Base-by-base conservation (phyloP, 192 early-diverging fungal genomes). In the Podila verticillata region DNA sequence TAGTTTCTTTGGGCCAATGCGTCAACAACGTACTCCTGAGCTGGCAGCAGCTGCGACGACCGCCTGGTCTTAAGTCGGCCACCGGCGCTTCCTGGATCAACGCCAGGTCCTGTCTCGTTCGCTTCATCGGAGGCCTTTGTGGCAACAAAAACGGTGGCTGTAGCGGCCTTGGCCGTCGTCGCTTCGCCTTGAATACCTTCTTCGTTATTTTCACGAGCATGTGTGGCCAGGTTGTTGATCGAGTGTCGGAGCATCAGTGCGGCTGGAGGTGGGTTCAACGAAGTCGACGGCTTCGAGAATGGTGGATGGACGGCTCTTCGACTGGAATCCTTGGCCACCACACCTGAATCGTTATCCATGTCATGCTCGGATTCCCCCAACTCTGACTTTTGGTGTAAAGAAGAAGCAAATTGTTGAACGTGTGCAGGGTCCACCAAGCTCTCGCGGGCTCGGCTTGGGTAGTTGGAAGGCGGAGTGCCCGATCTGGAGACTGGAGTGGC, bases 381-480 rank as follows among this genome's bases (percentile, higher is more conserved):
- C 51, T 54, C 51, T 54, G 20, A n/a, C 22, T 54, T 54, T 54
- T 54, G 51, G 20, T 54, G n/a, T 8, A 54, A 54, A 54, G 51
- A 24, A 54, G 51, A 6, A 4, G 22, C 51, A 54, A 54, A 54
- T n/a, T n/a, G 24, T 26, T 30, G 29, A 24, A 54, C 20, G 10
- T 54, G 51, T 7, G 51, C 51, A 54, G 75, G 75, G 47, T 79
- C 75, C 6, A 79, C 65, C 36, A 79, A 60, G 29, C 75, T 79
- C 51, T 79, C 75, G 9, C 75, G 75, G 5, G 60, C 58, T 28
- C 26, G 65, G 12, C 29, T 54, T 5, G 9, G 59, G 31, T 77
- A 47, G 34, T 32, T 64, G 47, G 70, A 80, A 24, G 68, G 77
- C 7, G 70, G 56, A 12, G 70, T 72, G 17, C 30, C 65, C 0